Conservation (phyloP, 805 yeast genomes). For the Candida parachauliodes region DNA sequence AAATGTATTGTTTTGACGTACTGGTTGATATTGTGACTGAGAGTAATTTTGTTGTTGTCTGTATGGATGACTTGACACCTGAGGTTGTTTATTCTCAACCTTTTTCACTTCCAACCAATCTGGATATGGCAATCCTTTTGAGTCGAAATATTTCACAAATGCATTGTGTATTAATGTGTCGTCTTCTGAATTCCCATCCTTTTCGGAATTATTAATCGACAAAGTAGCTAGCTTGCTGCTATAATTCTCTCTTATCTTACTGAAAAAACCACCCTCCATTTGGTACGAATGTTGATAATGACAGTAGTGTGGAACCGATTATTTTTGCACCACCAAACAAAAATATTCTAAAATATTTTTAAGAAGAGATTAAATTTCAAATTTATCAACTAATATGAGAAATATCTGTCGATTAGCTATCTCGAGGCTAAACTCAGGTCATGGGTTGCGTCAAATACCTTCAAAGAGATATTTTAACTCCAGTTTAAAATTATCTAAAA, state of each 20-base stretch:
- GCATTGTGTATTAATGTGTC: slow-evolving; percentile 43
- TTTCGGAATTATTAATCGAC: slow-evolving; percentile 30
- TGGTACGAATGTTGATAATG: too few relatives aligned
- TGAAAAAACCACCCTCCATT: slow-evolving; percentile 19
- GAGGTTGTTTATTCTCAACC: slow-evolving; percentile 3
- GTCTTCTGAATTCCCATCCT: slow-evolving; percentile 35
- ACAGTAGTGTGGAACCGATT: too few relatives aligned
- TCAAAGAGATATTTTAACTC: neutral
- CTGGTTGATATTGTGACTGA: slow-evolving; percentile 13
- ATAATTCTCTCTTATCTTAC: slow-evolving; percentile 36
- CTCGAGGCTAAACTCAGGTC: too few relatives aligned
- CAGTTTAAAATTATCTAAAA: neutral
- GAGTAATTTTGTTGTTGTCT: slow-evolving; percentile 8
- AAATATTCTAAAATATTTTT: neutral
- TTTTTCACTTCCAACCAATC: slow-evolving; percentile 39
- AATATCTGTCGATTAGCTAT: too few relatives aligned
- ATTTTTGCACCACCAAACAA: too few relatives aligned
- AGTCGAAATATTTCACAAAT: slow-evolving; percentile 36
- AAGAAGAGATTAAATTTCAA: slow-evolving; percentile 2
- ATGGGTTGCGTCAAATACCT: too few relatives aligned
- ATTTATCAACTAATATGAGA: neutral
- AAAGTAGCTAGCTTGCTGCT: slow-evolving; percentile 35
- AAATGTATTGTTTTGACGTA: slow-evolving; percentile 13
- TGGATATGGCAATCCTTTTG: slow-evolving; percentile 31
- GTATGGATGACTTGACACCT: slow-evolving; percentile 4